phyloP scores from a whole-genome alignment of 495 filamentous ascomycete genomes.

The Penicillium canariense region DNA sequence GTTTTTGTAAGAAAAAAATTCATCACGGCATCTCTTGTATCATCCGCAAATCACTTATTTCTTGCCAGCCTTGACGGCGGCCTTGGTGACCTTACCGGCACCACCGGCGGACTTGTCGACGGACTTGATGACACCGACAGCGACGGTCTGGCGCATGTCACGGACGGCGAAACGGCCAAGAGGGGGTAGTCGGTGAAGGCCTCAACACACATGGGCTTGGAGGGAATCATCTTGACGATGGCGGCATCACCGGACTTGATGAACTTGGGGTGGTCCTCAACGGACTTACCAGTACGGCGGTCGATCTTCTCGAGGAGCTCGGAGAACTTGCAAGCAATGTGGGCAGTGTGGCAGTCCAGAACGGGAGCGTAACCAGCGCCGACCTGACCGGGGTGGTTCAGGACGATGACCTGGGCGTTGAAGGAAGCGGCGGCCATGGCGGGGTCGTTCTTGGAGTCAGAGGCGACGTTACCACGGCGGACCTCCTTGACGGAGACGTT shows the following conservation, averaged over 20 bases:
- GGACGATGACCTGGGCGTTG: constrained; percentile 99
- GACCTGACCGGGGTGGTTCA: constrained; percentile 99
- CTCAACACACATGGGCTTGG: constrained; percentile 99
- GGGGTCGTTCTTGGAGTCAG: constrained; percentile 99
- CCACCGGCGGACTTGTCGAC: constrained; percentile 72
- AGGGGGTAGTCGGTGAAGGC: constrained; percentile 99
- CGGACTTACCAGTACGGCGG: constrained; percentile 98
- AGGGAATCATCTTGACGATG: constrained; percentile 99
- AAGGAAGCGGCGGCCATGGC: constrained; percentile 84
- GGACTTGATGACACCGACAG: constrained; percentile 93
- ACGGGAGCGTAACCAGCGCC: constrained; percentile 98
- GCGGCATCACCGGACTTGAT: constrained; percentile 99
- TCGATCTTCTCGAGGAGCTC: constrained; percentile 99
- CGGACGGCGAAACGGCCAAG: constrained; percentile 98
- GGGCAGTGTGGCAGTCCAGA: constrained; percentile 98
- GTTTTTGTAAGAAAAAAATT: constrained; percentile 32
- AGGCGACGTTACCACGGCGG: constrained; percentile 98
- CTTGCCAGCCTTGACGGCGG: constrained; percentile 65
- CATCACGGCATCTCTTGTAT: constrained; percentile 32
- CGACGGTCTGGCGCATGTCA: constrained; percentile 87
- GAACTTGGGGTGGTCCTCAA: constrained; percentile 91
- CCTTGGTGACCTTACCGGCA: constrained; percentile 75
- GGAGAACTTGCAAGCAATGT: constrained; percentile 99
- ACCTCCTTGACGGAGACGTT: constrained; percentile 99
- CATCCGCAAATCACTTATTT: constrained; percentile 53